Evolutionary conservation across 2,329 filamentous ascomycete genomes (phyloP).

Genomic region (Alternaria consortialis): DNA sequence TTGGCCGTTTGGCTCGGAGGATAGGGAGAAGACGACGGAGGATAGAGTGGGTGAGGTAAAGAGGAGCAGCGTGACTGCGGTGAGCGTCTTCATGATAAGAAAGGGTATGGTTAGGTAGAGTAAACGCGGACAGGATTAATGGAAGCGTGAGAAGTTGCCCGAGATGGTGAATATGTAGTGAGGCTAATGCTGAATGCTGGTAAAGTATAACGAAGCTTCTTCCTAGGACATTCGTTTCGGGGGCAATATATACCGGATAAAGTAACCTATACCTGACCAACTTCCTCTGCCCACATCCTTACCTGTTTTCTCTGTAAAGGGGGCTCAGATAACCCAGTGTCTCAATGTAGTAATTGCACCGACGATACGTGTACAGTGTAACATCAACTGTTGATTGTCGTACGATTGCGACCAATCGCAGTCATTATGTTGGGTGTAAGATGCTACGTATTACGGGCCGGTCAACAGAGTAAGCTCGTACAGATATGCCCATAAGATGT

Average conservation of each 20-base stretch:
- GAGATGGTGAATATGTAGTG: not conserved
- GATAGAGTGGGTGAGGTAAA: constrained; percentile 6
- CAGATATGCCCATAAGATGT: not conserved
- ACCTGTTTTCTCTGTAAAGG: not conserved
- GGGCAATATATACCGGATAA: not conserved
- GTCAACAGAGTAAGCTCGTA: not conserved
- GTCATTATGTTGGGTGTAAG: not conserved
- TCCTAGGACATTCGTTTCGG: not conserved
- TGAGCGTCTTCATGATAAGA: not conserved
- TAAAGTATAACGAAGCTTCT: not conserved
- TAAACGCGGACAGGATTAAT: not conserved
- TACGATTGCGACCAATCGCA: not conserved
- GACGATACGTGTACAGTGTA: not conserved
- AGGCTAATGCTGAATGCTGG: not conserved
- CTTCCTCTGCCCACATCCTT: not conserved
- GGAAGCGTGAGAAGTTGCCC: too few species aligned
- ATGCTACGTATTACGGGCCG: not conserved
- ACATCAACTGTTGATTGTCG: not conserved
- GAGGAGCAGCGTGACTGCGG: not conserved
- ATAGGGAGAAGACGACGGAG: constrained; percentile 28
- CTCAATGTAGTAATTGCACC: constrained; percentile 5
- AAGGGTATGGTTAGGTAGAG: not conserved
- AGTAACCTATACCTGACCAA: not conserved
- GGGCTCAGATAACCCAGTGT: not conserved
- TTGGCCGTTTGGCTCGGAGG: constrained; percentile 22